Evolutionary conservation across 2,329 filamentous ascomycete species (phyloP).

Genomic region (Botryotinia convoluta): DNA sequence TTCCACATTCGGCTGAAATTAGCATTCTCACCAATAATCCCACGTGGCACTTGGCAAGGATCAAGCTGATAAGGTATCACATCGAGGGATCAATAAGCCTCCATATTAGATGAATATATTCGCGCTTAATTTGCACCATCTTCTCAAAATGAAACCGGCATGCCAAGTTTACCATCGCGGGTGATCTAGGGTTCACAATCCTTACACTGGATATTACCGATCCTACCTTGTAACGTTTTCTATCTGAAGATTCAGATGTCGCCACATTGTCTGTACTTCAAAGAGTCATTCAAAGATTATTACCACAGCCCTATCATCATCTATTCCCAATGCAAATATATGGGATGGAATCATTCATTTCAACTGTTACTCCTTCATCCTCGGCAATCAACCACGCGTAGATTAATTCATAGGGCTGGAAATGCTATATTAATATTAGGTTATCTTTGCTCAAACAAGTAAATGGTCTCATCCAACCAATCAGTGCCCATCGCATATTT

Average conservation of each 20-base stretch:
- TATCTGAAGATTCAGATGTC: background rate
- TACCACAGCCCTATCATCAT: background rate
- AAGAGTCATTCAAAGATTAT: background rate
- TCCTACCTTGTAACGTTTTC: background rate
- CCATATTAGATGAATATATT: background rate
- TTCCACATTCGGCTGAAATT: background rate
- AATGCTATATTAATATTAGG: background rate
- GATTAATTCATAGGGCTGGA: background rate
- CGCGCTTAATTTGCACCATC: background rate
- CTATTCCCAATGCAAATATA: too few relatives aligned
- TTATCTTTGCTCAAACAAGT: background rate
- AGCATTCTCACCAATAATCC: background rate
- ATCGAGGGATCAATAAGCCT: background rate
- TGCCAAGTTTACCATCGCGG: background rate
- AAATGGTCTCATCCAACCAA: background rate
- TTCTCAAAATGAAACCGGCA: background rate
- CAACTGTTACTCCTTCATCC: background rate
- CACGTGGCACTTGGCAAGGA: background rate
- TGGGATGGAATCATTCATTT: background rate
- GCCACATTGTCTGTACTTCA: background rate
- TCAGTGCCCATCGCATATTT: background rate
- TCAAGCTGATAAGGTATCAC: background rate
- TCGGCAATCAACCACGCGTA: background rate
- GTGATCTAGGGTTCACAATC: too few relatives aligned
- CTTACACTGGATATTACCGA: background rate